Evolutionary conservation across 139 green algal genomes (phyloP), one percentile per base, ranked within the genome.

Genomic region (Pseudopediastrum boryanum): DNA sequence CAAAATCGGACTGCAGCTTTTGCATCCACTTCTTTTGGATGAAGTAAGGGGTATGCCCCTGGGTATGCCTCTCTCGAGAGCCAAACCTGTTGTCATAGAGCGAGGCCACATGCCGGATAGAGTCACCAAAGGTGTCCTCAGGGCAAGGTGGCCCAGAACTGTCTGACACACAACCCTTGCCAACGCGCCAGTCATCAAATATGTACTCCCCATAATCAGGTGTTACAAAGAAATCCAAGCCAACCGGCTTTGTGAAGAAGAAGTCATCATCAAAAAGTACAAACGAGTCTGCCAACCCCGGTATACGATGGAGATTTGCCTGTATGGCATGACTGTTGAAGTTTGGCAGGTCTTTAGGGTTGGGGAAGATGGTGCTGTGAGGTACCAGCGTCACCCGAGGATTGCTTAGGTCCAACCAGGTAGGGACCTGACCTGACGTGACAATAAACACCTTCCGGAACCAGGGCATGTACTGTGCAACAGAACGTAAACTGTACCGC

Each of bases 271-370:
- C 31, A 25, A 62, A 36, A 0, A n/a, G 25, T 16, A 62, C 12
- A 21, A 62, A 62, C 25, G 25, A 7, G 25, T 62, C 52, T 7
- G 9, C 12, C 9, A 62, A n/a, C 9, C 52, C 1, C 2, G 52
- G 52, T 0, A 62, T 62, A 6, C 52, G 52, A n/a, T 62, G 52
- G 8, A 62, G 8, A n/a, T 62, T 25, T 62, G 52, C 52, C 52
- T 62, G 25, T 62, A 62, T 62, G 9, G 52, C 52, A 62, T 62
- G 8, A n/a, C 52, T 62, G 52, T 62, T 62, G 52, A 62, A 62
- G 52, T 25, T 62, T 25, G 52, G 52, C 52, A 62, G 52, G 12
- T 62, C 8, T 16, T 62, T 6, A 62, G 52, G 52, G 52, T 62
- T 3, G 8, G 52, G 52, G 52, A 62, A 62, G 52, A 62, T 62